Base-by-base conservation (phyloP, 1,284 basidiomycete genomes). In the Apiotrichum akiyoshidainum region DNA sequence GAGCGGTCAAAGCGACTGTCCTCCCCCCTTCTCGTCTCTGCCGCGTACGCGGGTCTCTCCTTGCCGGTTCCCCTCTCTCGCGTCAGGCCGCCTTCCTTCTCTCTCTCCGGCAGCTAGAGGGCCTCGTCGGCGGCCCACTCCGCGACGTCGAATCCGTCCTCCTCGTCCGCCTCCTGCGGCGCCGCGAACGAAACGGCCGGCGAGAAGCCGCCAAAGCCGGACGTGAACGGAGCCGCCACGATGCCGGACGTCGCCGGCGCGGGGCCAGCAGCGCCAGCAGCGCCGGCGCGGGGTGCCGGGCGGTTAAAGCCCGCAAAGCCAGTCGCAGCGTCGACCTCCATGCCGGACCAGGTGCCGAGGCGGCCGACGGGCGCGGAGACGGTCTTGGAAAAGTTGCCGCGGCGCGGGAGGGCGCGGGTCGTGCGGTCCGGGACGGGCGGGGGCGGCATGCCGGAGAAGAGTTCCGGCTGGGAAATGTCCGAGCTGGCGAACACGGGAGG, bases 121-220 rank as follows among this genome's bases (percentile, higher is more conserved):
- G 68, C 49, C 62, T 70, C 68, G 31, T 48, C 66, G 35, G 60
- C 31, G 1, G 61, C 65, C 14, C 66, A 75, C 41, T 73, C 73
- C n/a, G 48, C 57, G 2, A 73, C 66, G 53, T 71, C 67, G 49
- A 74, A 76, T n/a, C 74, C 74, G 58, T 74, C 74, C 46, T 67
- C 60, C 19, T 59, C 69, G n/a, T 49, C 58, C 21, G 58, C 69
- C 39, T 52, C 59, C 46, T 41, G 46, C 9, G 40, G 51, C 8
- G 21, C 39, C 19, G 21, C 37, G 34, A 50, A 50, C 48, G 48
- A 50, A 12, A 19, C 6, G 17, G 35, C 17, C 5, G 48, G 48
- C 14, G 49, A 51, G 26, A 51, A 33, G 2, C 49, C 49, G 22
- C 37, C 49, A 42, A 51, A 51, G 39, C 39, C 49, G 5, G 45